A percentile compares a stretch with the other conserved stretches of the same genome.
phyloP scores from a whole-genome alignment of 164 flowering plant species.

The Magnolia changhungtana region DNA sequence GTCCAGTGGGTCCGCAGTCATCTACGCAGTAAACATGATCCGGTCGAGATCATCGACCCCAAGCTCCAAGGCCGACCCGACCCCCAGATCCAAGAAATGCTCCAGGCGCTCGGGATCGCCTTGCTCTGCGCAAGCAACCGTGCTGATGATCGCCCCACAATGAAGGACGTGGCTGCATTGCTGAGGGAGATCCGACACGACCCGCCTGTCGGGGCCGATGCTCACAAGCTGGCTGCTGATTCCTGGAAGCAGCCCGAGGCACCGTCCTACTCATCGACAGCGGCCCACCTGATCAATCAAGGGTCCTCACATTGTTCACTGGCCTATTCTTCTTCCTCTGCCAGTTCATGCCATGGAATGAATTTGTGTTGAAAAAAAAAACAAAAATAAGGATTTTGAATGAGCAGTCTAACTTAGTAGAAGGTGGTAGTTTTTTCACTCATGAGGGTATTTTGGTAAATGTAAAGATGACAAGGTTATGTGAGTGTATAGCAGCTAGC shows the following conservation, averaged over 20 bases:
- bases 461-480: constrained; percentile 3
- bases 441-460: neutral
- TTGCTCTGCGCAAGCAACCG: constrained; percentile 63
- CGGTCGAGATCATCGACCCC: constrained; percentile 65
- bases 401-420: neutral
- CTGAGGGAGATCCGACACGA: constrained; percentile 74
- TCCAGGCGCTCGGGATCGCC: constrained; percentile 84
- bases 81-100: constrained; percentile 81
- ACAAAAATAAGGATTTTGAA: neutral
- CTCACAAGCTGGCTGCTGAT: constrained; percentile 28
- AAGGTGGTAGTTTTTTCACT: neutral
- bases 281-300: constrained; percentile 44
- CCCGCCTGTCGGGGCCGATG: constrained; percentile 31
- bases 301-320: constrained; percentile 59
- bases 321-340: constrained; percentile 54
- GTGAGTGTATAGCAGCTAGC: neutral
- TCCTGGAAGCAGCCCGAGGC: constrained; percentile 19
- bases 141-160: constrained; percentile 71
- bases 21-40: constrained; percentile 33
- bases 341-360: constrained; percentile 14
- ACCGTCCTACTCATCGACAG: constrained; percentile 33
- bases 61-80: constrained; percentile 78
- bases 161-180: constrained; percentile 93
- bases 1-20: constrained; percentile 89
- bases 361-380: neutral